A percentile compares a stretch with the other conserved stretches of the same genome.
phyloP scores from a whole-genome alignment of 768 basidiomycete genomes.

The Serendipita sp. region DNA sequence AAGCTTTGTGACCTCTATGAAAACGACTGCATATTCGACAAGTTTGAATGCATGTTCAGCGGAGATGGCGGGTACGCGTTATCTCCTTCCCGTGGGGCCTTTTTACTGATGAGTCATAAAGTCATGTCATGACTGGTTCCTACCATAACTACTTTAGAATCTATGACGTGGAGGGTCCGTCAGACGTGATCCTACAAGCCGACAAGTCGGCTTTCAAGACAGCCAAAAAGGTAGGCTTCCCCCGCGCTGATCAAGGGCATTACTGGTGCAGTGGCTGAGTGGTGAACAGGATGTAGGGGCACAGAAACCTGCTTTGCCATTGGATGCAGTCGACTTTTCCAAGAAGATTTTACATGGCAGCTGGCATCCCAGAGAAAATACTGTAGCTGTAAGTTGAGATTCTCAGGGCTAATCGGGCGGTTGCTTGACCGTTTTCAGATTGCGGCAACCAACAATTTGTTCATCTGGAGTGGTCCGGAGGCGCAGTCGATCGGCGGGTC shows the following conservation, averaged over 20 bases:
- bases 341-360: conserved; percentile 93
- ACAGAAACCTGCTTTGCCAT: conserved; percentile 9
- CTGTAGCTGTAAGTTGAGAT: conserved; percentile 64
- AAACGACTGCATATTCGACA: conserved; percentile 99
- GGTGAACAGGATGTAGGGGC: not conserved
- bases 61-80: conserved; percentile 73
- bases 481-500: not conserved
- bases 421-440: conserved; percentile 35
- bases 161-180: conserved; percentile 78
- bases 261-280: conserved; percentile 10
- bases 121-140: conserved; percentile 94
- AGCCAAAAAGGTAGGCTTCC: conserved; percentile 81
- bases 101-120: conserved; percentile 19
- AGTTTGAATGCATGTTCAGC: conserved; percentile 97
- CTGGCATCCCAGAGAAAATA: conserved; percentile 98
- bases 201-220: conserved; percentile 96
- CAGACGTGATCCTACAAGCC: conserved; percentile 88
- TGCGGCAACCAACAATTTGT: conserved; percentile 93
- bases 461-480: conserved; percentile 25
- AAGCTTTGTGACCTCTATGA: conserved; percentile 98
- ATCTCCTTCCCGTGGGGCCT: not conserved
- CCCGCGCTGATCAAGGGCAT: conserved; percentile 21
- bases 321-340: conserved; percentile 79
- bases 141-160: conserved; percentile 99
- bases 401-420: not conserved